These are phyloP conservation scores for Plenodomus biglobosus DNA, from an alignment of 2,329 filamentous ascomycete species.

Conservation along the genomic window DNA sequence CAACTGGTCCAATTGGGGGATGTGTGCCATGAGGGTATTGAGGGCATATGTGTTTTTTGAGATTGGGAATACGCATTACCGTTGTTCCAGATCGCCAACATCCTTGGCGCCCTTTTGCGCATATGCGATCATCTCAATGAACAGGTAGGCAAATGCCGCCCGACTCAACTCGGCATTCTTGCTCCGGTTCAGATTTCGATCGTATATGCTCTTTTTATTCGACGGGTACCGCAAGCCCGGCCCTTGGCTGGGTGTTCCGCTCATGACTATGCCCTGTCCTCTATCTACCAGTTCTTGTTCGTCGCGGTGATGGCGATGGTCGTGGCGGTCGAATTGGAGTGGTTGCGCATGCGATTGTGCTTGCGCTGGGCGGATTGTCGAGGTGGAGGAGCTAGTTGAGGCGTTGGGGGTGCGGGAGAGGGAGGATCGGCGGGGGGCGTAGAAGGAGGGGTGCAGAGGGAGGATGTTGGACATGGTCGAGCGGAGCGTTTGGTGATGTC, in stretches of 20 bases:
- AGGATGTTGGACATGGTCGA: slow-evolving; percentile 26
- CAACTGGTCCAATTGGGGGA: no score
- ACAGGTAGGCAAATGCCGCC: slow-evolving; percentile 92
- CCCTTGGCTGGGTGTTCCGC: slow-evolving; percentile 26
- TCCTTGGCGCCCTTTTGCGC: slow-evolving; percentile 87
- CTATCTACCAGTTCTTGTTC: slow-evolving; percentile 6
- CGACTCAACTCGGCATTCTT: slow-evolving; percentile 88
- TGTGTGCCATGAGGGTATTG: no score
- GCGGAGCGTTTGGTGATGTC: slow-evolving; percentile 5
- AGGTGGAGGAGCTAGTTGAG: slow-evolving; percentile 3
- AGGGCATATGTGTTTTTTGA: neutral
- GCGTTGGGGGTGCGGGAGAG: slow-evolving; percentile 8
- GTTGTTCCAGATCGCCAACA: slow-evolving; percentile 89
- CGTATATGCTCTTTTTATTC: slow-evolving; percentile 97
- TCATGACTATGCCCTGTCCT: slow-evolving; percentile 26
- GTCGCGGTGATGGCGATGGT: neutral
- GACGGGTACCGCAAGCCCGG: slow-evolving; percentile 79
- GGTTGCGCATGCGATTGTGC: slow-evolving; percentile 8
- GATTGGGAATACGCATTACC: slow-evolving; percentile 54
- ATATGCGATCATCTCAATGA: slow-evolving; percentile 95
- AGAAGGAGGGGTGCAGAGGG: slow-evolving; percentile 18
- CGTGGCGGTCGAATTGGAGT: neutral
- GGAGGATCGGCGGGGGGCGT: slow-evolving; percentile 13
- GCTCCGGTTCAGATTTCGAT: slow-evolving; percentile 87
- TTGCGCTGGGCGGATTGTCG: slow-evolving; percentile 6